Evolutionary conservation across 345 rosid genomes (phyloP).

Genomic region (Gossypium arboreum): DNA sequence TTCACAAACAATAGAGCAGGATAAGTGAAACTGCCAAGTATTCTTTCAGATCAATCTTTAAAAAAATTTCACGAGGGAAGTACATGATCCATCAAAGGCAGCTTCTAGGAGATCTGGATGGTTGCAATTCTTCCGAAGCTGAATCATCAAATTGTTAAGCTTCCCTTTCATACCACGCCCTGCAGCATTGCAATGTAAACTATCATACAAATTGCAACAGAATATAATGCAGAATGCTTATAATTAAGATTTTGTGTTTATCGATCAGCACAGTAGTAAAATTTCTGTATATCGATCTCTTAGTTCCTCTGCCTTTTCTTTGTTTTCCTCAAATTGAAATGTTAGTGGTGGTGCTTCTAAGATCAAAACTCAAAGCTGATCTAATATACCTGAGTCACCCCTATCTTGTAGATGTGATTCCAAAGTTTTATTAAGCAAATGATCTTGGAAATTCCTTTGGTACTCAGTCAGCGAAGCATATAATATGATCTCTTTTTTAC

Average conservation of each 20-base stretch:
- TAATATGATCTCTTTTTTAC: slow-evolving; percentile 85
- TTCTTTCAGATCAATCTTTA: background rate
- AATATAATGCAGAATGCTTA: slow-evolving; percentile 6
- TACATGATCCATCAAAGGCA: slow-evolving; percentile 70
- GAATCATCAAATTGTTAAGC: slow-evolving; percentile 71
- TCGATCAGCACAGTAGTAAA: background rate
- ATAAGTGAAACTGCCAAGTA: slow-evolving; percentile 9
- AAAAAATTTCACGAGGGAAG: slow-evolving; percentile 6
- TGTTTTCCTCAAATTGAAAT: background rate
- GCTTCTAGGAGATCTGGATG: slow-evolving; percentile 90
- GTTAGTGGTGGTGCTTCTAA: background rate
- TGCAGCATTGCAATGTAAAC: slow-evolving; percentile 27
- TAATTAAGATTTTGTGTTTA: slow-evolving; percentile 1
- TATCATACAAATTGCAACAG: background rate
- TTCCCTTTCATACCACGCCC: slow-evolving; percentile 58
- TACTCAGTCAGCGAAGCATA: slow-evolving; percentile 84
- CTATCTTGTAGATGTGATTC: slow-evolving; percentile 53
- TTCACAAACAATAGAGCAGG: slow-evolving; percentile 21
- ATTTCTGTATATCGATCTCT: background rate
- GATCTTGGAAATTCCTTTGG: slow-evolving; percentile 87
- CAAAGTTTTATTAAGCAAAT: slow-evolving; percentile 67
- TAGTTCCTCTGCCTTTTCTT: background rate
- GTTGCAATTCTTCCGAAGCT: slow-evolving; percentile 95
- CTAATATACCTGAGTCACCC: slow-evolving; percentile 40
- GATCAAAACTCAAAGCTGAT: background rate